Conservation (phyloP, 805 yeast species). For the Metschnikowia colocasiae region DNA sequence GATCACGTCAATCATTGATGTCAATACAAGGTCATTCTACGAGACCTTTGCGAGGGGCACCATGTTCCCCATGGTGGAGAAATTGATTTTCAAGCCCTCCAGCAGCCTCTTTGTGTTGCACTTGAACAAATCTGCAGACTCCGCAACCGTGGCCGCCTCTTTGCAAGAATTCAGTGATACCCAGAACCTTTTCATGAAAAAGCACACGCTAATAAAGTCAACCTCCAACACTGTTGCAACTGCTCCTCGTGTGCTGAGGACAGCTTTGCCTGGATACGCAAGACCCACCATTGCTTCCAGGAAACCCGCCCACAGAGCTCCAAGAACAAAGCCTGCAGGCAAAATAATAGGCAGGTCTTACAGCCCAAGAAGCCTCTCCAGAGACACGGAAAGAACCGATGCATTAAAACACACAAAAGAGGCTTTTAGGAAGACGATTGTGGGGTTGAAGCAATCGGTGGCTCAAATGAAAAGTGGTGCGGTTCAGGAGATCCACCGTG, state of each 20-base stretch:
- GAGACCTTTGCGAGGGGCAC: not conserved
- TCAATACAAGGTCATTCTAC: not conserved
- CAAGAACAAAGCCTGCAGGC: not conserved
- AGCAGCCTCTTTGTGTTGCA: constrained; percentile 1
- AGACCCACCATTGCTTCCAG: constrained; percentile 30
- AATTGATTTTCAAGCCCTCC: constrained; percentile 2
- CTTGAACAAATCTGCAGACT: not conserved
- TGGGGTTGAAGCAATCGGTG: not conserved
- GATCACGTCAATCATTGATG: constrained; percentile 1
- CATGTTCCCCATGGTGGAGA: constrained; percentile 3
- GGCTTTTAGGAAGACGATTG: not conserved
- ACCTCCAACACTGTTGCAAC: not conserved
- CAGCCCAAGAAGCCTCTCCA: not conserved
- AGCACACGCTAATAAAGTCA: not conserved
- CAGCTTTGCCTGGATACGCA: constrained; percentile 28
- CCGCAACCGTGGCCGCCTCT: not conserved
- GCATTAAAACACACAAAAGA: not conserved
- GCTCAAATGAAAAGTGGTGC: not conserved
- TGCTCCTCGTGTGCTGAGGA: not conserved
- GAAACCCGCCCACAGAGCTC: constrained; percentile 9
- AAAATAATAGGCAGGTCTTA: not conserved
- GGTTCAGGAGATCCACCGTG: not conserved
- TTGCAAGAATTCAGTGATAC: not conserved
- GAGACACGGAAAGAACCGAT: not conserved
- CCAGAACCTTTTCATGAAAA: not conserved